phyloP scores from a whole-genome alignment of 345 rosid genomes.

The Moricandia moricandioides region DNA sequence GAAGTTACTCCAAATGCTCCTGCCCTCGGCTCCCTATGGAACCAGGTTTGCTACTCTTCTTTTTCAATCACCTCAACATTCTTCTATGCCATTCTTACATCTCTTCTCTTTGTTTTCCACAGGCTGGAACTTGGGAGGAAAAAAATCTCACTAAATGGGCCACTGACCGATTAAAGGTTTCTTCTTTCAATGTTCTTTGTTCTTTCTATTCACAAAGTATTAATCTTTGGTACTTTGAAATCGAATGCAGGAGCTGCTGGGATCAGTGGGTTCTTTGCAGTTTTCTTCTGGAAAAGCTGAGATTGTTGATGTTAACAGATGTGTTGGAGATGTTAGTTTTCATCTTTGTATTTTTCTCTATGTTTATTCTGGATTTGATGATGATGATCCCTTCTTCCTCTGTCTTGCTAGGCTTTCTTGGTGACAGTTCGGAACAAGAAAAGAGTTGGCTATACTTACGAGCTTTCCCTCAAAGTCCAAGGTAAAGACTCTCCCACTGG shows the following conservation, averaged over 20 bases:
- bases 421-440: conserved; percentile 89
- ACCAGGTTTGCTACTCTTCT: conserved; percentile 44
- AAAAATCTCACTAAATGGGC: conserved; percentile 90
- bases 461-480: conserved; percentile 66
- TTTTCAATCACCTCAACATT: not conserved
- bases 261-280: conserved; percentile 59
- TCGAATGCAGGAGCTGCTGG: conserved; percentile 60
- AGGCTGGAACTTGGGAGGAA: conserved; percentile 99
- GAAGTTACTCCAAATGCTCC: conserved; percentile 29
- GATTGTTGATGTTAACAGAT: conserved; percentile 64
- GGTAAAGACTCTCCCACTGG: conserved; percentile 40
- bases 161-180: conserved; percentile 68
- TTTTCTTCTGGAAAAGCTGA: conserved; percentile 72
- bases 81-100: not conserved
- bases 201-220: not conserved
- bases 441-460: conserved; percentile 83
- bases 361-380: not conserved
- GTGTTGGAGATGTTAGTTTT: conserved; percentile 78
- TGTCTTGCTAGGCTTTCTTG: conserved; percentile 87
- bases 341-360: not conserved
- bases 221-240: not conserved
- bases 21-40: conserved; percentile 84
- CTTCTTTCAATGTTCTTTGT: not conserved
- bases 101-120: not conserved
- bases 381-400: conserved; percentile 1